Evolutionary conservation across 2,329 filamentous ascomycete genomes (phyloP), one percentile per base, ranked within the genome.

Genomic region (Lachnellula subtilissima): DNA sequence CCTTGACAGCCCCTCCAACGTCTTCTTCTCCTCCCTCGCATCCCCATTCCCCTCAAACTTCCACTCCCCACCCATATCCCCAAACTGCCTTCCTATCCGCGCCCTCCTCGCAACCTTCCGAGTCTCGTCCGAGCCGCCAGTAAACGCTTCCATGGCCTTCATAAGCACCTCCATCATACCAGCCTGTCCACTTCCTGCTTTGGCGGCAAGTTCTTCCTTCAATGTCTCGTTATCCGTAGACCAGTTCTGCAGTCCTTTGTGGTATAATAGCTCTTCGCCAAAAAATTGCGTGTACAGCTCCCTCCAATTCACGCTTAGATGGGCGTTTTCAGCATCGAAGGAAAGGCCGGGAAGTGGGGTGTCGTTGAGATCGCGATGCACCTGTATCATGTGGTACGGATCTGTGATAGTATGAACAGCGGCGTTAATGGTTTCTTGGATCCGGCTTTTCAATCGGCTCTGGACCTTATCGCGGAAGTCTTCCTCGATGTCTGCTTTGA

Each of bases 281-380:
- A 46, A 59, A 23, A 59, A 59, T 14, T 39, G 22, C 12, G 56
- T 57, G 28, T 51, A 59, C 7, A 59, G 12, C 8, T 19, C 43
- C 2, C 53, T 50, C 59, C 59, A 61, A 23, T 61, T 50, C 28
- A 49, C 55, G 12, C 14, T 53, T 11, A 61, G 35, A 12, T 45
- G 25, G 3, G 55, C 19, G 3, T 39, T 52, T 4, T 57, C 52
- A 22, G 14, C 48, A 32, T 57, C 49, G 3, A 59, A 32, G 3
- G 46, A 17, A 4, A 59, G 22, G 7, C 17, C 50, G 11, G 59
- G 59, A 23, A 61, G 50, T 3, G 56, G 59, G 1, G 49, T 50
- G 35, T 61, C 59, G 28, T 59, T 59, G 3, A 61, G 2, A 12
- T 57, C 54, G 35, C 50, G 54, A 37, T 54, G 48, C 4, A 61